Evolutionary conservation across 2,329 filamentous ascomycete species (phyloP).

Genomic region (Colletotrichum eleusines): DNA sequence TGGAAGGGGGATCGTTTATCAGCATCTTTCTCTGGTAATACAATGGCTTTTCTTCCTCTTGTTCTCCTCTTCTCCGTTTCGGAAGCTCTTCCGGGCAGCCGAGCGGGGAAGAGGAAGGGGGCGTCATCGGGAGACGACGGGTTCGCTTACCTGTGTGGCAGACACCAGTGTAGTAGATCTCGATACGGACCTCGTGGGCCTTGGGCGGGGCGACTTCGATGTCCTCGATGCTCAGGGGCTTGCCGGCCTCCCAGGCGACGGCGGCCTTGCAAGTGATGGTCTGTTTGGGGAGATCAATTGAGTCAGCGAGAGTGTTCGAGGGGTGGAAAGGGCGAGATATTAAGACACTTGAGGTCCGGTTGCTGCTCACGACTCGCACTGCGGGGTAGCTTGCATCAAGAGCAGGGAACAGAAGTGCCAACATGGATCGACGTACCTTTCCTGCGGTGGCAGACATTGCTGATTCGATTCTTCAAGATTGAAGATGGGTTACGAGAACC

Average conservation of each 20-base stretch:
- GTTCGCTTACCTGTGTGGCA: slow-evolving; percentile 86
- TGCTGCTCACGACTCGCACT: slow-evolving; percentile 1
- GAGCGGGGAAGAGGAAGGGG: slow-evolving; percentile 39
- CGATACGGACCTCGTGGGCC: slow-evolving; percentile 95
- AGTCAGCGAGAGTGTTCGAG: slow-evolving; percentile 25
- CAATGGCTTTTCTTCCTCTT: slow-evolving; percentile 19
- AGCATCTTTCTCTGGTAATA: neutral
- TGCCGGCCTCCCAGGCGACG: slow-evolving; percentile 96
- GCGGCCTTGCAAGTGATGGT: slow-evolving; percentile 97
- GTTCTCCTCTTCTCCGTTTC: neutral
- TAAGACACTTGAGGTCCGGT: neutral
- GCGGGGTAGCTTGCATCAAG: neutral
- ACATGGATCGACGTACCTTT: slow-evolving; percentile 39
- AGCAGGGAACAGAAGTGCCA: slow-evolving; percentile 18
- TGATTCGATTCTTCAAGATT: slow-evolving; percentile 12
- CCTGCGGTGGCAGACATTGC: slow-evolving; percentile 43
- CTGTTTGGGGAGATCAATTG: slow-evolving; percentile 58
- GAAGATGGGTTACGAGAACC: slow-evolving; percentile 39
- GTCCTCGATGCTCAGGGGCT: slow-evolving; percentile 89
- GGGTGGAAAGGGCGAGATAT: neutral
- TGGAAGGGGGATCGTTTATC: slow-evolving; percentile 47
- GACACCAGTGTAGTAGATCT: slow-evolving; percentile 98
- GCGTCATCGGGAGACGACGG: slow-evolving; percentile 30
- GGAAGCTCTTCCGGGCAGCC: slow-evolving; percentile 11
- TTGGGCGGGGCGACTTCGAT: slow-evolving; percentile 90